Base-by-base conservation (phyloP, 2,329 filamentous ascomycete genomes). In the Neonectria ditissima region DNA sequence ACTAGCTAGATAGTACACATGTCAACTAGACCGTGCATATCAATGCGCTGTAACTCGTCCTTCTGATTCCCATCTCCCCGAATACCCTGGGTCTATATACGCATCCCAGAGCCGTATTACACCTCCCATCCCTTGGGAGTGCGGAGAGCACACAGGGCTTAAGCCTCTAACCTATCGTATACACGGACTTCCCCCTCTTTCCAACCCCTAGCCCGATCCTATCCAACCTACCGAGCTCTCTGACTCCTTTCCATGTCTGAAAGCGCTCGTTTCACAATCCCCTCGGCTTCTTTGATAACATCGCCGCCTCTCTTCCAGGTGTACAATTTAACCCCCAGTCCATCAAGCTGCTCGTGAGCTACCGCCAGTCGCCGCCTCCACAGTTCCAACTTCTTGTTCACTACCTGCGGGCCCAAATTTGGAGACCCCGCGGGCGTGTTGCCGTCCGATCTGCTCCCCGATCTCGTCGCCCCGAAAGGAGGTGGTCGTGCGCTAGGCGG, bases 291-390 rank as follows among this genome's bases (percentile, higher is more conserved):
- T 1, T 82, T 82, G 59, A 87, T 82, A 8, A 92, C 90, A 79
- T 96, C 92, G 28, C 84, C 82, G 0, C 92, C 92, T 11, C 85
- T 86, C 44, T 91, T 84, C 92, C 92, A 96, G 20, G 86, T 92
- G 66, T 91, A 87, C 37, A 96, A 75, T 67, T 85, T 80, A 1
- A 96, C 90, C 4, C 90, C 90, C 41, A 89, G 81, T 5, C 82
- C 80, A n/a, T 87, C 86, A 10, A 95, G 82, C 41, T 81, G 78
- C 30, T 88, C 80, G 66, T 91, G 88, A 4, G 92, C 92, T 47
- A 87, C 81, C 44, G 84, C 85, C 80, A 92, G 87, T 43, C 92
- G 81, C 59, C 89, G 85, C 65, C 84, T 83, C 92, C 92, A 96
- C 51, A 93, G 74, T 63, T 91, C 89, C 59, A 93, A 82, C 68